Base-by-base conservation (phyloP, 495 filamentous ascomycete species). In the Penicillium waksmanii region DNA sequence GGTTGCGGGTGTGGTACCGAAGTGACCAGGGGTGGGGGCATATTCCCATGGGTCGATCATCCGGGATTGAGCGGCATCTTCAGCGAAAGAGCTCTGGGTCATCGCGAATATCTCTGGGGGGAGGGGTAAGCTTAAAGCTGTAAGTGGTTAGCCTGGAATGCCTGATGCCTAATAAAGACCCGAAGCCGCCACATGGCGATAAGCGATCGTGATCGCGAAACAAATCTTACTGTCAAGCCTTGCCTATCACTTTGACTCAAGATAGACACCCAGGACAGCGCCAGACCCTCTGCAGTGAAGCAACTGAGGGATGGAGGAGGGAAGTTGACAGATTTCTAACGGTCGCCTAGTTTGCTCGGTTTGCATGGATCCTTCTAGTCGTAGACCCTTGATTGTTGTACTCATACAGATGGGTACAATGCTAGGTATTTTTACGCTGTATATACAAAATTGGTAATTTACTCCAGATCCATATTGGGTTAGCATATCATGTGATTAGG, bases 291-390 rank as follows among this genome's bases (percentile, higher is more conserved):
- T 59, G 56, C 55, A 56, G 47, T 59, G 46, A 63, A 48, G 61
- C 56, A 55, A 48, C 43, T 47, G 36, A 53, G 53, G 17, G 52
- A 53, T 52, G 52, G 36, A 53, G 23, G 55, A 63, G 59, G 48
- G 21, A 56, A 58, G 56, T 58, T 59, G 52, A 27, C 52, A 59
- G 47, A 59, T 59, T 58, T 10, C 51, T 44, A 59, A 63, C 53
- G 46, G n/a, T n/a, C n/a, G n/a, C n/a, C 55, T 51, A 49, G 61
- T 63, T 58, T 63, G 55, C 52, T 63, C 19, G 18, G 56, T 55
- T 59, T 63, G 56, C 61, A 63, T 58, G 47, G 56, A 59, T 13
- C 47, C 61, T 62, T 57, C 54, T 62, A 62, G 60, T 57, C 53
- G 38, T 1, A 9, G 21, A 3, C 56, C n/a, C n/a, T n/a, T n/a